Evolutionary conservation across 176 grass and related monocot genomes (phyloP).

Genomic region (Pontederia paniculata): DNA sequence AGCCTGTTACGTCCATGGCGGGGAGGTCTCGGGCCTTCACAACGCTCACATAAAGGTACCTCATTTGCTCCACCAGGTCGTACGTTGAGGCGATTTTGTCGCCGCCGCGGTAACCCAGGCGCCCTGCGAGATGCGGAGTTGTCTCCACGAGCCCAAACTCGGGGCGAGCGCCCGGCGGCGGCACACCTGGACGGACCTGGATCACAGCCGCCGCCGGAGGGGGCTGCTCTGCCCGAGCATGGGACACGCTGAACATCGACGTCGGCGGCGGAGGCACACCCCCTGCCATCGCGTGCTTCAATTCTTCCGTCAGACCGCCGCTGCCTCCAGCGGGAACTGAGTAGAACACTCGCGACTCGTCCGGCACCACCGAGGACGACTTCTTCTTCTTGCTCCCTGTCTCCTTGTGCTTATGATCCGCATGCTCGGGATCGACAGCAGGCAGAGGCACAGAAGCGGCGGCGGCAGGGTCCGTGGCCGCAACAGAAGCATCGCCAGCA

Average conservation of each 20-base stretch:
- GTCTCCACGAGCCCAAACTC: slow-evolving; percentile 79
- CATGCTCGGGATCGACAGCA: not conserved
- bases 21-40: slow-evolving; percentile 87
- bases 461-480: not conserved
- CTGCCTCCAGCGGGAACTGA: not conserved
- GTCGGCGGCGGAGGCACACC: not conserved
- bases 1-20: slow-evolving; percentile 39
- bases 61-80: slow-evolving; percentile 87
- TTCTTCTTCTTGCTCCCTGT: slow-evolving; percentile 16
- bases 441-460: not conserved
- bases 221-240: slow-evolving; percentile 22
- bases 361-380: slow-evolving; percentile 3
- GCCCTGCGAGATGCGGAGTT: slow-evolving; percentile 60
- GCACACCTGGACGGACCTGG: slow-evolving; percentile 37
- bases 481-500: not conserved
- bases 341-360: slow-evolving; percentile 21
- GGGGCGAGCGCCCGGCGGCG: slow-evolving; percentile 24
- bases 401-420: slow-evolving; percentile 15
- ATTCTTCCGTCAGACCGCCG: not conserved
- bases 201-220: slow-evolving; percentile 27
- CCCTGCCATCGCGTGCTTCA: not conserved
- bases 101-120: slow-evolving; percentile 29
- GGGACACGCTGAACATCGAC: slow-evolving; percentile 17
- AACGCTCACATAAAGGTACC: slow-evolving; percentile 78
- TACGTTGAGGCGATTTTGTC: slow-evolving; percentile 89